A percentile compares a stretch with the other conserved stretches of the same genome.
Conservation (phyloP, 2,329 filamentous ascomycete genomes). For the Trichoderma simmonsii region DNA sequence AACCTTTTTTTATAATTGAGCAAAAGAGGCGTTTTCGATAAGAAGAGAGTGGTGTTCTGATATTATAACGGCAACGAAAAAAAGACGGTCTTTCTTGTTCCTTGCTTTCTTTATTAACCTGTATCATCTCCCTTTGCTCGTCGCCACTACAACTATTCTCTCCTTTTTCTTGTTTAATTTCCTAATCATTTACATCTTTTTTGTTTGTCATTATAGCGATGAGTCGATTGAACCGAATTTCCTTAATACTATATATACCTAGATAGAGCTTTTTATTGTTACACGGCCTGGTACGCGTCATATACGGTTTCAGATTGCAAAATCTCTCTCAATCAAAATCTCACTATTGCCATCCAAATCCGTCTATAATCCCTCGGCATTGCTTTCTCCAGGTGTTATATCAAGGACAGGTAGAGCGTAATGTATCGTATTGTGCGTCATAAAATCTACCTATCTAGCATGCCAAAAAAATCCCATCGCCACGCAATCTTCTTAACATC, state of each 20-base stretch:
- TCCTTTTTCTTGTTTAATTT: neutral
- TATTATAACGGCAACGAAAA: neutral
- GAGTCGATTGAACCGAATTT: neutral
- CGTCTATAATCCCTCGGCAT: neutral
- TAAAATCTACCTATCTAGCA: conserved; percentile 8
- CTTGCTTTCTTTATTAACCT: neutral
- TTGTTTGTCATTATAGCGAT: neutral
- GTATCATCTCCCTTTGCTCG: neutral
- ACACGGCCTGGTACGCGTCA: neutral
- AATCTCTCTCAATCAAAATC: neutral
- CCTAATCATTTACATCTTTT: neutral
- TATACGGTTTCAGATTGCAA: conserved; percentile 10
- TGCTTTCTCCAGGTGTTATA: neutral
- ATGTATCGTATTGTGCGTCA: conserved; percentile 16
- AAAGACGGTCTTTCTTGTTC: neutral
- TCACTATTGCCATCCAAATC: neutral
- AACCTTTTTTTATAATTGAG: neutral
- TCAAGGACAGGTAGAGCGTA: neutral
- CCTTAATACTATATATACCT: conserved; percentile 1
- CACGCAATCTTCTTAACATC: neutral
- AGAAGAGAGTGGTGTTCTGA: neutral
- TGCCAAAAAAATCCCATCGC: neutral
- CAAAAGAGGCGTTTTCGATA: neutral
- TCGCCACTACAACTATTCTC: too few relatives aligned
- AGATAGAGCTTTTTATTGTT: conserved; percentile 4